Evolutionary conservation across 208 protist species (phyloP), one percentile per base, ranked within the genome.

Genomic region (Porcisia hertigi): DNA sequence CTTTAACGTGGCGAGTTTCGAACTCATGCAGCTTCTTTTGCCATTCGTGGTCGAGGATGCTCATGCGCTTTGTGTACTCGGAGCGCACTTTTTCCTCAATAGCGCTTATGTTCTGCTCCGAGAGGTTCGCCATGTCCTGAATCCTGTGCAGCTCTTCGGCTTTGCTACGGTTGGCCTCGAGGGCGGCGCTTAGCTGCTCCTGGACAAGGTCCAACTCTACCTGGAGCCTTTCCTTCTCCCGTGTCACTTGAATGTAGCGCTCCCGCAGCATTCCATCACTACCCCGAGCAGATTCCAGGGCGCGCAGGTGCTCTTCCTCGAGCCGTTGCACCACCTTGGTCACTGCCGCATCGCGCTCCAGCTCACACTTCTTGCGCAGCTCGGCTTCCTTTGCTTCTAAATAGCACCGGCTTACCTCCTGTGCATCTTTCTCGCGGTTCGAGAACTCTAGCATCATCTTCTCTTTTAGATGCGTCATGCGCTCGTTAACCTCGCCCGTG

Each of bases 301-400:
- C 72, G 18, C 82, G 77, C 54, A 93, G 47, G 73, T 92, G 91
- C 74, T 93, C 85, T 60, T 84, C 77, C 73, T 97, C 85, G 14
- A 95, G 76, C 55, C 81, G 73, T 67, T 88, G 86, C 65, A 93
- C 84, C 36, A 91, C 90, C 59, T 92, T 88, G 23, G 81, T 69
- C 16, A 97, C 85, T 16, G 91, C 89, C 0, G 84, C 75, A 73
- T 97, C 93, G 20, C 91, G 91, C 76, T 97, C 91, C 41, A 85
- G 75, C 79, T 95, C 91, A 58, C 77, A 94, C 53, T 75, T 73
- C 36, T 75, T 73, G 11, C 87, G 88, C 20, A 96, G 52, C 69
- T 92, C 90, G 45, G 82, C 81, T 72, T 97, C 91, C 57, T 85
- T 86, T 1, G 55, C 58, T 6, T 83, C 82, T 23, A 97, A 83